Evolutionary conservation across 148 eudicot genomes (phyloP).

Genomic region (Rhododendron mucronatum): DNA sequence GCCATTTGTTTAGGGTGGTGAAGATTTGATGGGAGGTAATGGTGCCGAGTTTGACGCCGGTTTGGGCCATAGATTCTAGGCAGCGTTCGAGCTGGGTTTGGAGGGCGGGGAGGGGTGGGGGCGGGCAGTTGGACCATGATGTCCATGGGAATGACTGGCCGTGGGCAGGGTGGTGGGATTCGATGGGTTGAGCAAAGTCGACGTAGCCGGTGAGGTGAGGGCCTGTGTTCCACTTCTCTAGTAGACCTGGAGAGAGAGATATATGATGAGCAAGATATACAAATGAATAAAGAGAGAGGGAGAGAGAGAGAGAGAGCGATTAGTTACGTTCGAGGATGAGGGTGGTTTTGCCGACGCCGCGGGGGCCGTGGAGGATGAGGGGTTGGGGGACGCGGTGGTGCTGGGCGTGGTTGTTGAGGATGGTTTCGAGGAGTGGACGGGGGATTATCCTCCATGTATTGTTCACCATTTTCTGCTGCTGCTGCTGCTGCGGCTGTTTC

Average conservation of each 20-base stretch:
- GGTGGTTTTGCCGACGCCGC: slow-evolving; percentile 95
- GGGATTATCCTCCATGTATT: too few species aligned
- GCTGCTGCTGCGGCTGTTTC: too few species aligned
- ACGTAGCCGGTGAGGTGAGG: slow-evolving; percentile 81
- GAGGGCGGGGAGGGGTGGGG: slow-evolving; percentile 50
- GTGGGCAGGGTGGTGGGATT: slow-evolving; percentile 60
- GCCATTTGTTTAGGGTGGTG: slow-evolving; percentile 76
- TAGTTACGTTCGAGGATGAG: slow-evolving; percentile 74
- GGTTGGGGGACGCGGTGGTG: slow-evolving; percentile 89
- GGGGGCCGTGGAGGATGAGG: slow-evolving; percentile 89
- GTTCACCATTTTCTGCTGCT: too few species aligned
- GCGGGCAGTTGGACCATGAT: slow-evolving; percentile 43
- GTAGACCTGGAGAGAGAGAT: slow-evolving; percentile 39
- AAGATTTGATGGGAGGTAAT: slow-evolving; percentile 79
- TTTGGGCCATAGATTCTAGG: slow-evolving; percentile 65
- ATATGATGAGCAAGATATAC: not conserved
- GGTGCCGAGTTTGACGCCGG: slow-evolving; percentile 57
- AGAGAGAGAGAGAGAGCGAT: not conserved
- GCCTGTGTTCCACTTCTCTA: slow-evolving; percentile 80
- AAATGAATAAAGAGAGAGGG: not conserved
- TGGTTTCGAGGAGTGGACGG: slow-evolving; percentile 39
- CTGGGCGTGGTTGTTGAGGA: slow-evolving; percentile 83
- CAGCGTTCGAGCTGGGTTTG: slow-evolving; percentile 53
- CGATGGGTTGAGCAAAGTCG: slow-evolving; percentile 69
- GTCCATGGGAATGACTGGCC: slow-evolving; percentile 81